Base-by-base conservation (phyloP, 2,329 filamentous ascomycete species). In the Peltaster fructicola region DNA sequence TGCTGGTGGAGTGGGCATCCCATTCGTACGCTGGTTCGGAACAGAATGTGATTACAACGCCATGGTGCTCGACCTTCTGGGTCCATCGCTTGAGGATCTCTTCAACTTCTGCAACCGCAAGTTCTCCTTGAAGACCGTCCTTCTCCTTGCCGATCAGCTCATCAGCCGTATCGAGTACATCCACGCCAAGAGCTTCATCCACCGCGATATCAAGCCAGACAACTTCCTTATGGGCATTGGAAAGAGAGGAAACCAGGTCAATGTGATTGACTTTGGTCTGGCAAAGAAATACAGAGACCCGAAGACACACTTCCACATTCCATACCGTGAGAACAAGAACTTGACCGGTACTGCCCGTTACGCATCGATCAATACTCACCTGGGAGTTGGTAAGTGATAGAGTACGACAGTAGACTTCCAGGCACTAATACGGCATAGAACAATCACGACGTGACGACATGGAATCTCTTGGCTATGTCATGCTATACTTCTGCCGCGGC, bases 51-150 rank as follows among this genome's bases (percentile, higher is more conserved):
- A 95, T 62, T 95, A 98, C 72, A 95, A 98, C 59, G 88, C 88
- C 53, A 95, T 98, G 88, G 88, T 98, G 25, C 72, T 95, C 38
- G 88, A 98, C 49, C 73, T 98, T 14, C 77, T 98, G 30, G 88
- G 88, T 18, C 88, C 88, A 39, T 88, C 77, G 47, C 61, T 98
- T 56, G 88, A 98, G 59, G 88, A 98, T 51, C 68, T 98, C 16
- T 98, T 98, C 79, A 95, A 98, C 70, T 95, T 95, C 57, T 98
- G 88, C 73, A 95, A 95, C 73, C 78, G 88, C 56, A 95, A 95
- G 56, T 98, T 95, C 64, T 93, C 88, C 8, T 62, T 98, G 41
- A 98, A 98, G 75, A 98, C 88, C 1, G 88, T 98, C 14, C 68
- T 98, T 20, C 71, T 98, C 14, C 70, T 98, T 24, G 88, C 88